Evolutionary conservation across 2,329 filamentous ascomycete genomes (phyloP).

Genomic region (Hypoxylon sp.): DNA sequence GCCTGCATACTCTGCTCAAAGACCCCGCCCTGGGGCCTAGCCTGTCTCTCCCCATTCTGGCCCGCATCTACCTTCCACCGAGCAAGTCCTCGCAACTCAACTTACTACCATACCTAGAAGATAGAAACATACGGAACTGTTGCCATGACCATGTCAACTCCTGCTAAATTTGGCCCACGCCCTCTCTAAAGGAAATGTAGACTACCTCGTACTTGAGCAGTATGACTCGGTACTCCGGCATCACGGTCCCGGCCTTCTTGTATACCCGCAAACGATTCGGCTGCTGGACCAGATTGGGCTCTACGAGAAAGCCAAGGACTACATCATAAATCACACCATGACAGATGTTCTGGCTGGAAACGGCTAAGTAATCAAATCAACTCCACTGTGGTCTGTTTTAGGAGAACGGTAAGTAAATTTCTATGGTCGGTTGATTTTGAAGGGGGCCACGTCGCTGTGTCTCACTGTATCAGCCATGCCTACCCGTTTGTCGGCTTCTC

Average conservation of each 20-base stretch:
- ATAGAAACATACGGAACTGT: no score
- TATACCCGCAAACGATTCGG: conserved; percentile 7
- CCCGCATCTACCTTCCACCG: no score
- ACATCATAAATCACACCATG: conserved; percentile 12
- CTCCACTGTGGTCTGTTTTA: conserved; percentile 9
- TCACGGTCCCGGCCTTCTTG: conserved; percentile 7
- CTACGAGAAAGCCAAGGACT: conserved; percentile 13
- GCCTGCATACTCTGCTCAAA: no score
- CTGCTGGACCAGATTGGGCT: conserved; percentile 12
- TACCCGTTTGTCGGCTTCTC: background rate
- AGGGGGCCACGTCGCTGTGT: background rate
- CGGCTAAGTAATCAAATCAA: conserved; percentile 12
- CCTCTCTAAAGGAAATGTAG: conserved; percentile 3
- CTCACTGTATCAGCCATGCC: background rate
- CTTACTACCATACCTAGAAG: no score
- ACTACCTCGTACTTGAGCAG: conserved; percentile 13
- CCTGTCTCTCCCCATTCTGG: no score
- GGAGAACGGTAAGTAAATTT: conserved; percentile 8
- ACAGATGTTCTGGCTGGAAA: conserved; percentile 11
- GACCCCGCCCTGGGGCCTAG: no score
- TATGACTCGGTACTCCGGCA: background rate
- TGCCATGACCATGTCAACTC: no score
- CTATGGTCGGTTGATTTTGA: background rate
- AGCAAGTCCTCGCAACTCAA: no score
- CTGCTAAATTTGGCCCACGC: background rate